These are phyloP conservation scores for Colletotrichum aenigma DNA, from an alignment of 2,329 filamentous ascomycete species.

Conservation along the genomic window DNA sequence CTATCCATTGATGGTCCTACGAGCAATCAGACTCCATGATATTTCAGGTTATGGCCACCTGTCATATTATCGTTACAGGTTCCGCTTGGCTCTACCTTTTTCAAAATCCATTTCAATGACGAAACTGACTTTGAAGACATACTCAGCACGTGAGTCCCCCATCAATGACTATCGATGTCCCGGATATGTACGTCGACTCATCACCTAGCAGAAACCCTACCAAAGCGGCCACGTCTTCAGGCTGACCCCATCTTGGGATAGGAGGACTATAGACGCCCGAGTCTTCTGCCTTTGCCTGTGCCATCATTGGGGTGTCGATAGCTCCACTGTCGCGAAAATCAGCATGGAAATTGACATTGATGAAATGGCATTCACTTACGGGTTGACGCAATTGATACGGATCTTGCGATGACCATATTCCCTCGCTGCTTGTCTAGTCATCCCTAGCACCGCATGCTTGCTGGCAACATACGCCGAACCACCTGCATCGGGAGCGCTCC, in stretches of 20 bases:
- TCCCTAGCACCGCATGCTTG: background rate
- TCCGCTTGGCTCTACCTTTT: no score
- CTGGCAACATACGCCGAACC: background rate
- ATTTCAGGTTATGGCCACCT: no score
- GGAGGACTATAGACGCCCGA: background rate
- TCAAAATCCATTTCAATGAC: no score
- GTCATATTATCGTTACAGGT: no score
- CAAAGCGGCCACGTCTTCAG: constrained; percentile 27
- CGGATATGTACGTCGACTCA: constrained; percentile 28
- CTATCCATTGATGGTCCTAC: no score
- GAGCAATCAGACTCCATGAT: no score
- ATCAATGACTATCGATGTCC: background rate
- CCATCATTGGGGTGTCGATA: background rate
- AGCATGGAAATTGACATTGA: no score
- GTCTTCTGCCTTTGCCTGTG: background rate
- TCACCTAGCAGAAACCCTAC: constrained; percentile 29
- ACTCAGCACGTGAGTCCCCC: background rate
- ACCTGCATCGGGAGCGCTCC: background rate
- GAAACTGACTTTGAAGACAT: no score
- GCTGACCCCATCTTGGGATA: constrained; percentile 24
- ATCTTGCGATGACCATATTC: background rate
- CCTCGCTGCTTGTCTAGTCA: background rate
- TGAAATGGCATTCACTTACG: background rate
- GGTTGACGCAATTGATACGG: background rate
- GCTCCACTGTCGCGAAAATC: background rate